Evolutionary conservation across 805 yeast genomes (phyloP).

Genomic region (Metschnikowia colocasiae): DNA sequence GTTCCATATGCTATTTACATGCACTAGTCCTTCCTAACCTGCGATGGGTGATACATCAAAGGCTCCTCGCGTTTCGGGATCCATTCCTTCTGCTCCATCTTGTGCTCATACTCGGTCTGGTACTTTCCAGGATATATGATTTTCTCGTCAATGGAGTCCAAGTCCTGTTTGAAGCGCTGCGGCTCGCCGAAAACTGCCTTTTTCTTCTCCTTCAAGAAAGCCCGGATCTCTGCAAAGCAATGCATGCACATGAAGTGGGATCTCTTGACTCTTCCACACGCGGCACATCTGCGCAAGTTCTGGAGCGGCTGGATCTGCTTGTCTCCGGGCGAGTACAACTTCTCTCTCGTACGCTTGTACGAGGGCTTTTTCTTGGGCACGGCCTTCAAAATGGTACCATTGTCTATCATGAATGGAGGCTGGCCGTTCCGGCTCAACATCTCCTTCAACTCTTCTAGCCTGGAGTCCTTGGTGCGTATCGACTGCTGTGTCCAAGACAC

Average conservation of each 20-base stretch:
- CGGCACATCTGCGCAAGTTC: conserved; percentile 85
- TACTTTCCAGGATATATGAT: conserved; percentile 73
- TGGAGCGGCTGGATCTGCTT: conserved; percentile 75
- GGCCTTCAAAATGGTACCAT: conserved; percentile 72
- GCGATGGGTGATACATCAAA: conserved; percentile 29
- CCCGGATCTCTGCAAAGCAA: conserved; percentile 79
- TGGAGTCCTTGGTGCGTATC: conserved; percentile 18
- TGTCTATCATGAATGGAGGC: conserved; percentile 48
- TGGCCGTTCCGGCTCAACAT: conserved; percentile 33
- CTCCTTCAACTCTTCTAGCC: conserved; percentile 37
- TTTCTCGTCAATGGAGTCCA: conserved; percentile 58
- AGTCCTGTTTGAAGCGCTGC: conserved; percentile 39
- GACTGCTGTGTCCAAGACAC: conserved; percentile 5
- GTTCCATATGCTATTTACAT: conserved; percentile 7
- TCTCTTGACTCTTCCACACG: conserved; percentile 90
- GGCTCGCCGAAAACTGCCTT: conserved; percentile 25
- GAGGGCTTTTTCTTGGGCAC: conserved; percentile 94
- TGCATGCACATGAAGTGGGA: conserved; percentile 90
- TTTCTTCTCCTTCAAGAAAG: conserved; percentile 60
- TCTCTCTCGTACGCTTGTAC: conserved; percentile 77
- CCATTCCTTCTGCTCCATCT: conserved; percentile 40
- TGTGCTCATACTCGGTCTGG: conserved; percentile 31
- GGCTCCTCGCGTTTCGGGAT: conserved; percentile 43
- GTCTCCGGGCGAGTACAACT: conserved; percentile 76
- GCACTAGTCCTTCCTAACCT: conserved; percentile 21